Conservation (phyloP, 129 eudicot genomes). For the Apium graveolens region DNA sequence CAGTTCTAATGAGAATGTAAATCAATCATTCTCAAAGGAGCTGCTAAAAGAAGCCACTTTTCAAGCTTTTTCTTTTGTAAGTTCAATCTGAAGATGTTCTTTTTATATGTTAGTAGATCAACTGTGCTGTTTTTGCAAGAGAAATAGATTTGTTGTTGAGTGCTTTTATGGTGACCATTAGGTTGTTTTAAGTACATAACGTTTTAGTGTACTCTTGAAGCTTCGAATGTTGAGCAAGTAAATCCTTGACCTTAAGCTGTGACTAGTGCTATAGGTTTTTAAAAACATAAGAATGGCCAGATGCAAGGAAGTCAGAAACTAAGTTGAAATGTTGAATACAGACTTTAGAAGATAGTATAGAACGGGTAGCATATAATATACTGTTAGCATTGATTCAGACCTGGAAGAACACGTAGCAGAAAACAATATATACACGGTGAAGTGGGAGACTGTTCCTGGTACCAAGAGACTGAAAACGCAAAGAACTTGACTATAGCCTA, state of each 20-base stretch:
- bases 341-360: background rate
- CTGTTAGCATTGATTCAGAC: background rate
- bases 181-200: no score
- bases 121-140: background rate
- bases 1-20: slow-evolving; percentile 32
- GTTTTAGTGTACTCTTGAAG: background rate
- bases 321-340: no score
- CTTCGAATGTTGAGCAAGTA: background rate
- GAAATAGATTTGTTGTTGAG: background rate
- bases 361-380: background rate
- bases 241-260: background rate
- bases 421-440: background rate
- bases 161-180: no score
- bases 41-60: slow-evolving; percentile 87
- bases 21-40: slow-evolving; percentile 59
- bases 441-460: no score
- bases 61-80: slow-evolving; percentile 65
- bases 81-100: slow-evolving; percentile 10
- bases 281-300: background rate
- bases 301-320: background rate
- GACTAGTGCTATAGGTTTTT: background rate
- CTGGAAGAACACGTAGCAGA: background rate
- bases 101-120: background rate
- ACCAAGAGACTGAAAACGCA: background rate
- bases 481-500: background rate